Conservation (phyloP, 805 yeast genomes). For the Metschnikowia bowlesiae region DNA sequence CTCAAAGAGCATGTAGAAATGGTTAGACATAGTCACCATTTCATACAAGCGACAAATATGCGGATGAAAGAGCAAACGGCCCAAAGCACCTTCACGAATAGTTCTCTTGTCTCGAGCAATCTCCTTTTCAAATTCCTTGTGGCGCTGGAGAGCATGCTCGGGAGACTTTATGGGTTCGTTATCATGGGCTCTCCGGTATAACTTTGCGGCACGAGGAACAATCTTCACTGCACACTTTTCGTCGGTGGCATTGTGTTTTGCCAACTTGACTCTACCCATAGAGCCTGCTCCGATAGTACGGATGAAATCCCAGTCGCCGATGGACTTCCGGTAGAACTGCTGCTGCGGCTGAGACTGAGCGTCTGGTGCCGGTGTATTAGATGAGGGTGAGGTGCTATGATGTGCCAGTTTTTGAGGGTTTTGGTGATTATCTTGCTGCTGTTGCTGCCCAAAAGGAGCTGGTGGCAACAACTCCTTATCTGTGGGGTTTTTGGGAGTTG, state of each 20-base stretch:
- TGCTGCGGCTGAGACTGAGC: constrained; percentile 21
- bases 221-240: constrained; percentile 90
- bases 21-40: constrained; percentile 94
- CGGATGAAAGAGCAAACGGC: constrained; percentile 85
- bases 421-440: background rate
- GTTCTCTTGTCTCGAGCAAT: constrained; percentile 88
- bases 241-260: constrained; percentile 74
- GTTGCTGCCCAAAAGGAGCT: constrained; percentile 7
- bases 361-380: background rate
- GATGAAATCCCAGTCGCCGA: constrained; percentile 95
- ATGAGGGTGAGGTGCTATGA: background rate
- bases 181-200: constrained; percentile 67
- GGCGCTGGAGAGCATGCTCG: constrained; percentile 54
- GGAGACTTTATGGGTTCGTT: constrained; percentile 61
- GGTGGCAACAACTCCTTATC: constrained; percentile 15
- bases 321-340: constrained; percentile 76
- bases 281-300: constrained; percentile 98
- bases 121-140: constrained; percentile 74
- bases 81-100: constrained; percentile 91
- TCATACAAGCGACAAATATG: constrained; percentile 88
- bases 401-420: background rate
- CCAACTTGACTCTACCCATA: constrained; percentile 97
- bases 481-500: background rate
- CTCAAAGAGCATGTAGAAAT: constrained; percentile 94
- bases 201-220: constrained; percentile 81